phyloP scores from a whole-genome alignment of 2,329 filamentous ascomycete genomes.

The Nemania bipapillata region DNA sequence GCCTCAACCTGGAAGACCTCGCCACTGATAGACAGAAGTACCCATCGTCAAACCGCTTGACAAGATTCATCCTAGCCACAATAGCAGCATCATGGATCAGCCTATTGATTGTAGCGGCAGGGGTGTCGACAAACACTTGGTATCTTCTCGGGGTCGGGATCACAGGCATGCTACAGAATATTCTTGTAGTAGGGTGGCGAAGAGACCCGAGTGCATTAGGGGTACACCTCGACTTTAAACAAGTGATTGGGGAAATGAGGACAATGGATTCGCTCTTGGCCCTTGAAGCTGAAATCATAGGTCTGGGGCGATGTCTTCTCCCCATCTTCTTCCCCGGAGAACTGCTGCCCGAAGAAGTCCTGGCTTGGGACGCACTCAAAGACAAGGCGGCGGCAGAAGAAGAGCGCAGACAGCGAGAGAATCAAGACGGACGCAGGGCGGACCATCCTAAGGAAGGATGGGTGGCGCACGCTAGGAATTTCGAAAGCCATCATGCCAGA shows the following conservation, averaged over 20 bases:
- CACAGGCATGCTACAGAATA: background rate
- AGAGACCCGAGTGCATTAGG: background rate
- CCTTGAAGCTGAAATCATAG: background rate
- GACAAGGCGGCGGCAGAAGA: too few species aligned
- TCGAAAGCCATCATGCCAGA: too few species aligned
- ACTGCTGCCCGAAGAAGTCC: background rate
- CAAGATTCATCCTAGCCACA: background rate
- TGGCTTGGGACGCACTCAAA: background rate
- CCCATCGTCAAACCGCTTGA: background rate
- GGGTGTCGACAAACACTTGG: background rate
- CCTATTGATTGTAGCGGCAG: background rate
- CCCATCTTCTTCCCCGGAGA: background rate
- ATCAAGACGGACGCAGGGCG: too few species aligned
- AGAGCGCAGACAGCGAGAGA: too few species aligned
- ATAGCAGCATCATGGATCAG: background rate
- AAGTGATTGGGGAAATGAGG: background rate
- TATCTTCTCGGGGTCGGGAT: background rate
- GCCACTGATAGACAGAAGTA: background rate
- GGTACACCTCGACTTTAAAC: background rate
- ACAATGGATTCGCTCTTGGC: background rate
- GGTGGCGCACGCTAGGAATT: too few species aligned
- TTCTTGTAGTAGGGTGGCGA: background rate
- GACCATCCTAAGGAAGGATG: too few species aligned
- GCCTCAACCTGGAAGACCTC: constrained; percentile 34
- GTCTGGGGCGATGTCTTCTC: background rate